phyloP scores from a whole-genome alignment of 768 basidiomycete genomes.

The Tricholoma flavovirens region DNA sequence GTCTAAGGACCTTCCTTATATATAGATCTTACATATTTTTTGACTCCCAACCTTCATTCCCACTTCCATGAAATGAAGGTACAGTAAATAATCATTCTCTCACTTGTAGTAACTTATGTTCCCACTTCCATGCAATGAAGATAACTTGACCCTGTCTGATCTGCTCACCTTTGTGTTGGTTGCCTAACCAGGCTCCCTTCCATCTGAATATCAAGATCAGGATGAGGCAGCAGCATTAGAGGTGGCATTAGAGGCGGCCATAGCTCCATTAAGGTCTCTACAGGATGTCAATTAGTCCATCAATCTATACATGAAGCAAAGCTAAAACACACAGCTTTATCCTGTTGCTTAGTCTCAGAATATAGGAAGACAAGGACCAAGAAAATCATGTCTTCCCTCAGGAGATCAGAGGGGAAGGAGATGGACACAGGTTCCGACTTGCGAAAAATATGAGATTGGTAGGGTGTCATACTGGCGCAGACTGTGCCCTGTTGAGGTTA shows the following conservation, averaged over 20 bases:
- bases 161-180: too few species aligned
- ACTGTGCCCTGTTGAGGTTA: slow-evolving; percentile 4
- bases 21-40: too few species aligned
- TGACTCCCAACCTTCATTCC: too few species aligned
- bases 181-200: too few species aligned
- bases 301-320: neutral
- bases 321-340: neutral
- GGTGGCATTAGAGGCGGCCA: slow-evolving; percentile 53
- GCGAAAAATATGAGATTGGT: slow-evolving; percentile 3
- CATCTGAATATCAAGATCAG: too few species aligned
- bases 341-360: slow-evolving; percentile 11
- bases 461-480: slow-evolving; percentile 4
- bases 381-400: slow-evolving; percentile 8
- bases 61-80: too few species aligned
- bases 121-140: too few species aligned
- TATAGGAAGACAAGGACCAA: slow-evolving; percentile 12
- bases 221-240: slow-evolving; percentile 52
- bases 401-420: slow-evolving; percentile 3
- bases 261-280: slow-evolving; percentile 16
- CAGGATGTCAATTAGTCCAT: neutral
- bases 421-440: slow-evolving; percentile 8
- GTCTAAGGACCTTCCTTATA: too few species aligned
- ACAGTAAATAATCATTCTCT: too few species aligned
- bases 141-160: too few species aligned
- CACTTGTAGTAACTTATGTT: too few species aligned